Evolutionary conservation across 192 early-diverging fungal genomes (phyloP).

Genomic region (Cetraspora pellucida): DNA sequence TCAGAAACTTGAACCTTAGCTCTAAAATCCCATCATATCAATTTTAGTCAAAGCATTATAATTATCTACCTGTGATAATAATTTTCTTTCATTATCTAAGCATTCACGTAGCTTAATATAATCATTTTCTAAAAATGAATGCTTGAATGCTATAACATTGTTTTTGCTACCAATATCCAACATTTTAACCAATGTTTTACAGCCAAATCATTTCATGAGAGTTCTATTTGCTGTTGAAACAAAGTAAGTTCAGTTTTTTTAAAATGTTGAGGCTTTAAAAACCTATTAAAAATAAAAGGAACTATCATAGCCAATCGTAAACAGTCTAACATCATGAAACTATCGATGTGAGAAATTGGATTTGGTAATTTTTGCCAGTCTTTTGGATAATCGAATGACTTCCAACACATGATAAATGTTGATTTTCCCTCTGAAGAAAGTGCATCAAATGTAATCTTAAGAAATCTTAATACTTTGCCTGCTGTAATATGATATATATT

Average conservation of each 20-base stretch:
- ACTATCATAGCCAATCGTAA: background rate
- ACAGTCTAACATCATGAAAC: background rate
- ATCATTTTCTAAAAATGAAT: background rate
- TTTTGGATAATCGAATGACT: background rate
- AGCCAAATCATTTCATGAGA: background rate
- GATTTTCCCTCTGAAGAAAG: background rate
- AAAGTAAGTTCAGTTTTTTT: background rate
- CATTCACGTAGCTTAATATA: background rate
- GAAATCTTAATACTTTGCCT: background rate
- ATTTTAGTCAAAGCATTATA: too few relatives aligned
- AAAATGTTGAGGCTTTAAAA: background rate
- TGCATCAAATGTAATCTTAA: background rate
- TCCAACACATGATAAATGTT: background rate
- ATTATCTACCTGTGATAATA: background rate
- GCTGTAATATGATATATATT: background rate
- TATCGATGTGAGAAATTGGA: background rate
- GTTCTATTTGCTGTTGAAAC: background rate
- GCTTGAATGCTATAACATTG: background rate
- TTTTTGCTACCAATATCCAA: slow-evolving; percentile 3
- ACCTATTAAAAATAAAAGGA: background rate
- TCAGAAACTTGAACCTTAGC: too few relatives aligned
- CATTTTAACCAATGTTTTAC: background rate
- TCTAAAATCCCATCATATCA: too few relatives aligned
- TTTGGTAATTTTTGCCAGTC: background rate
- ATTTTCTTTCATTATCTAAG: background rate